Evolutionary conservation across 1,284 basidiomycete species (phyloP), one percentile per base, ranked within the genome.

Genomic region (Ustilago sp.): DNA sequence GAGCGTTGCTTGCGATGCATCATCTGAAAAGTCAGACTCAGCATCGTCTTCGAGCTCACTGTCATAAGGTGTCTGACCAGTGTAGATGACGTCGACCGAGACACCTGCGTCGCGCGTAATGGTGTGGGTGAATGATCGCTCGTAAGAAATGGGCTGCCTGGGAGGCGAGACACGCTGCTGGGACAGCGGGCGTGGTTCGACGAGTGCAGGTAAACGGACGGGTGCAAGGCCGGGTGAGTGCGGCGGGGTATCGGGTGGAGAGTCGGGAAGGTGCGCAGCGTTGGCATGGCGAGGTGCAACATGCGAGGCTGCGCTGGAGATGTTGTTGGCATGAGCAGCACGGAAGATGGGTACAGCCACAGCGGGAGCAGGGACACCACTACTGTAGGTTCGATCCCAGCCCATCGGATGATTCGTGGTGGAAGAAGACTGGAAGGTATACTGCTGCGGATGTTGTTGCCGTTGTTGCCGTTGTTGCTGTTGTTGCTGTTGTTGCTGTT

Each of bases 221-320:
- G 74, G 70, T 34, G 8, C 51, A 8, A 76, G 45, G 55, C 67
- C 58, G 31, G 75, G 75, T 43, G 71, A 77, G 19, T 74, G 75
- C 38, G 76, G 76, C 65, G 76, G 76, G 59, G 76, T 78, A 67
- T 74, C 73, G 58, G 76, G 76, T 8, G 76, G 76, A 58, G 72
- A 75, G 53, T 78, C 76, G 47, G 76, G 76, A n/a, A 78, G 65
- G 19, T 66, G 67, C 19, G 61, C 58, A 19, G 53, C 19, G 23
- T 58, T 57, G 39, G 50, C 54, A 34, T 45, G 62, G 45, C 58
- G 67, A 34, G 51, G 65, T 19, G 55, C 47, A 15, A 48, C 53
- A 13, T 34, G 41, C 15, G 54, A 38, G 13, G 43, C 32, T 48
- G 50, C 23, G 13, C 28, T 23, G 15, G 58, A 56, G 15, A 52